phyloP scores from a whole-genome alignment of 768 basidiomycete species.

The Naganishia onofrii region DNA sequence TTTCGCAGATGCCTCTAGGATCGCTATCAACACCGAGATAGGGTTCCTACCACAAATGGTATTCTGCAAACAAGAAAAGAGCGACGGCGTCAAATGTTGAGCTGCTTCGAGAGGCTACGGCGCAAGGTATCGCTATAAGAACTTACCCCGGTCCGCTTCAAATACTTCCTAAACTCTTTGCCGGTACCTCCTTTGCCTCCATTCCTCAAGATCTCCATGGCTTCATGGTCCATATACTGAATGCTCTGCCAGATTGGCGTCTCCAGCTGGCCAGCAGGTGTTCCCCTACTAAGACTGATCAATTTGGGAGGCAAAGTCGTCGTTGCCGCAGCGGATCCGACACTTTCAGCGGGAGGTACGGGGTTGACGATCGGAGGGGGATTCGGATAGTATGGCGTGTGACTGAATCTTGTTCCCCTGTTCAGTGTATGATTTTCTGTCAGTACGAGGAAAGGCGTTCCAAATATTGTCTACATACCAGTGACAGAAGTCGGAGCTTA shows the following conservation, averaged over 20 bases:
- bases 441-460: not conserved
- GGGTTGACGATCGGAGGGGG: slow-evolving; percentile 40
- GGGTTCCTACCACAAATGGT: slow-evolving; percentile 97
- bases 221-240: slow-evolving; percentile 77
- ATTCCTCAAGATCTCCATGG: slow-evolving; percentile 59
- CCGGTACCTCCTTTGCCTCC: slow-evolving; percentile 39
- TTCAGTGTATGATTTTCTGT: not conserved
- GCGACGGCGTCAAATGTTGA: too few relatives aligned
- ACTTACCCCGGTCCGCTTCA: slow-evolving; percentile 48
- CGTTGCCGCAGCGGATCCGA: not conserved
- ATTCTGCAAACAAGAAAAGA: slow-evolving; percentile 67
- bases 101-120: slow-evolving; percentile 53
- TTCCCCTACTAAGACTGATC: slow-evolving; percentile 48
- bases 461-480: slow-evolving; percentile 60
- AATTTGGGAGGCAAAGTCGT: slow-evolving; percentile 58
- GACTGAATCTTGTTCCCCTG: slow-evolving; percentile 49
- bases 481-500: slow-evolving; percentile 97
- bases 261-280: slow-evolving; percentile 37
- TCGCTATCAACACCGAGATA: slow-evolving; percentile 84
- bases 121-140: slow-evolving; percentile 55
- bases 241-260: slow-evolving; percentile 79
- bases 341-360: slow-evolving; percentile 40
- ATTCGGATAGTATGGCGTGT: slow-evolving; percentile 47
- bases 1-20: slow-evolving; percentile 56
- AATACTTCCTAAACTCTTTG: slow-evolving; percentile 46